Percentiles rank a stretch among this genome's conserved stretches.
Evolutionary conservation across 2,329 filamentous ascomycete genomes (phyloP).

Genomic region (Chrysoporthe austroafricana): DNA sequence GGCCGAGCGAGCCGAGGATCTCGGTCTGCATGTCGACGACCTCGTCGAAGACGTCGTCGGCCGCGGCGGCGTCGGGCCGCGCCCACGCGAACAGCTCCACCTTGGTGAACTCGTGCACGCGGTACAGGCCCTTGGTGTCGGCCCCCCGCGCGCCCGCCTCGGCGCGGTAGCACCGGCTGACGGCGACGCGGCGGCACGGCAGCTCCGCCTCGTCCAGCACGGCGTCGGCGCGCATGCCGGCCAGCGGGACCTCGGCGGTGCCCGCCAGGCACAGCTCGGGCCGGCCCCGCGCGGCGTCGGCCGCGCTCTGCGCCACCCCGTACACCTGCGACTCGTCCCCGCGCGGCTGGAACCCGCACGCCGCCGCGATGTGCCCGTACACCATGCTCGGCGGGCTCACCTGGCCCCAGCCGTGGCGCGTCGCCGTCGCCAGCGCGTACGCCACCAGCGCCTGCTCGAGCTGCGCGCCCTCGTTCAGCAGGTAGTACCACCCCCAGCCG

Average conservation of each 20-base stretch:
- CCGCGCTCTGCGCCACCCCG: constrained; percentile 67
- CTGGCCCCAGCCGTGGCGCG: constrained; percentile 72
- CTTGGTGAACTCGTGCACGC: constrained; percentile 98
- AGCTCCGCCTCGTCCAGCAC: constrained; percentile 67
- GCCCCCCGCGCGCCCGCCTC: constrained; percentile 90
- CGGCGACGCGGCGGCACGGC: constrained; percentile 79
- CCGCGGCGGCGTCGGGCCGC: constrained; percentile 53
- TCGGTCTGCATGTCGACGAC: constrained; percentile 86
- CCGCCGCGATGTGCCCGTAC: constrained; percentile 86
- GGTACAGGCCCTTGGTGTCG: constrained; percentile 92
- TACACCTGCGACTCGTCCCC: constrained; percentile 94
- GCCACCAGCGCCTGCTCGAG: constrained; percentile 94
- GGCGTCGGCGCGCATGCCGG: constrained; percentile 81
- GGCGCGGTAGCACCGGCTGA: constrained; percentile 91
- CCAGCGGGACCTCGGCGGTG: constrained; percentile 93
- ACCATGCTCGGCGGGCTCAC: constrained; percentile 88
- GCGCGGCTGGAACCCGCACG: constrained; percentile 92
- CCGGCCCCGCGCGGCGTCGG: constrained; percentile 63
- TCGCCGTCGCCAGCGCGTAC: constrained; percentile 77
- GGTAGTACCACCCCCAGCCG: constrained; percentile 98
- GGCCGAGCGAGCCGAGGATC: constrained; percentile 74
- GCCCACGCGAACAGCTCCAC: constrained; percentile 98
- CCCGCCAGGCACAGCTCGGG: constrained; percentile 79
- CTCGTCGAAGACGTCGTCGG: constrained; percentile 73
- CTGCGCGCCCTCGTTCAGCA: constrained; percentile 87